Conservation (phyloP, 2,329 filamentous ascomycete species). For the Coleophoma eucalyptorum region DNA sequence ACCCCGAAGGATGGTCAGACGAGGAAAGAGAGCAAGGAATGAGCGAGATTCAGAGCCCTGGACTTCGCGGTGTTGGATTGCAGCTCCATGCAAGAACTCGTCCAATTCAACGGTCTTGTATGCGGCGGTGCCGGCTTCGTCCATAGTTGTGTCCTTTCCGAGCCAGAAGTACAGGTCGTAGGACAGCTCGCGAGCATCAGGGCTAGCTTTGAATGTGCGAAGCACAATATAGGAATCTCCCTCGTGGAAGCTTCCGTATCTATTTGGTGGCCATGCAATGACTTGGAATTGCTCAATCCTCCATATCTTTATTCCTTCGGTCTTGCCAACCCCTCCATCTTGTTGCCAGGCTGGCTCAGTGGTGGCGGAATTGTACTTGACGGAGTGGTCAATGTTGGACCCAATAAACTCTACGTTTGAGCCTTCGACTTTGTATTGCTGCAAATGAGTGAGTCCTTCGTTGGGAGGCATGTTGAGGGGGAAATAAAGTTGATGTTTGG, state of each 20-base stretch:
- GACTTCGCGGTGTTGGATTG: constrained; percentile 62
- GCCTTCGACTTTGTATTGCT: constrained; percentile 64
- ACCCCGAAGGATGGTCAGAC: constrained; percentile 54
- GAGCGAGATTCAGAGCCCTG: constrained; percentile 50
- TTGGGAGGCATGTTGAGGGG: constrained; percentile 51
- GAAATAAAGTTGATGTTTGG: no score
- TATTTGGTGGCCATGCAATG: constrained; percentile 52
- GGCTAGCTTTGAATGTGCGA: constrained; percentile 51
- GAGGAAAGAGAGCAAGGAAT: constrained; percentile 58
- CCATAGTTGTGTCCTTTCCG: constrained; percentile 60
- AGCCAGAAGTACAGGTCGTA: constrained; percentile 72
- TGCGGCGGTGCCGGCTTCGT: constrained; percentile 65
- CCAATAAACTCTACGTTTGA: constrained; percentile 66
- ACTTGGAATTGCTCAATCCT: constrained; percentile 66
- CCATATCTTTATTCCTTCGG: constrained; percentile 57
- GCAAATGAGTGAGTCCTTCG: constrained; percentile 56
- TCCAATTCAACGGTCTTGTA: constrained; percentile 71
- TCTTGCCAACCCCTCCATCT: constrained; percentile 46
- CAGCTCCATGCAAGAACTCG: constrained; percentile 58
- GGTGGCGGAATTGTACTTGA: constrained; percentile 63
- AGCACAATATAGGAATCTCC: constrained; percentile 67
- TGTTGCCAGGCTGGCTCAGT: constrained; percentile 64
- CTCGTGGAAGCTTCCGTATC: constrained; percentile 59
- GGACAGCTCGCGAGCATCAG: constrained; percentile 40
- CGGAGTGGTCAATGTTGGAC: constrained; percentile 59